Percentiles rank a stretch among this genome's conserved stretches.
phyloP scores from a whole-genome alignment of 495 filamentous ascomycete genomes.

The Hyaloscypha finlandica region DNA sequence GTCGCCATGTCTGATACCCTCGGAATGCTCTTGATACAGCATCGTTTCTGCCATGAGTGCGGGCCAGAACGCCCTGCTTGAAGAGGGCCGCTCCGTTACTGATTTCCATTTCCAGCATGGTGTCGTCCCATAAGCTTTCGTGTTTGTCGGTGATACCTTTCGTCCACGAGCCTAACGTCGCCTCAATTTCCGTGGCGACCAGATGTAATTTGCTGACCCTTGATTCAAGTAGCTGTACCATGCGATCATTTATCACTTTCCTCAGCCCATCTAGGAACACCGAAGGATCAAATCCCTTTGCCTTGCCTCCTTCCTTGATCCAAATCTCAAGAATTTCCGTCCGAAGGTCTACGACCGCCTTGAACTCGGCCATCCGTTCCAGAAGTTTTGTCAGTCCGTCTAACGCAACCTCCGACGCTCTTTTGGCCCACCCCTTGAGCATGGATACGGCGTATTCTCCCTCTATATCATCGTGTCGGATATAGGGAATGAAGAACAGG shows the following conservation, averaged over 20 bases:
- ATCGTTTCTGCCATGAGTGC: constrained; percentile 65
- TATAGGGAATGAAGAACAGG: constrained; percentile 84
- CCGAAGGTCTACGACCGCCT: constrained; percentile 66
- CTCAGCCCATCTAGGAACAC: constrained; percentile 69
- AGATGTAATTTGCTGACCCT: constrained; percentile 58
- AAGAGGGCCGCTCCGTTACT: constrained; percentile 45
- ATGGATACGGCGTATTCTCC: constrained; percentile 62
- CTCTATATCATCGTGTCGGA: constrained; percentile 79
- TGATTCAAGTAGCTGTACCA: constrained; percentile 57
- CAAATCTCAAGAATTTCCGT: constrained; percentile 71
- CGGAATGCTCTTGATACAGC: constrained; percentile 59
- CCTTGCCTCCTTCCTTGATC: constrained; percentile 59
- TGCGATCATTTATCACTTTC: constrained; percentile 63
- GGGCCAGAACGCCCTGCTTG: constrained; percentile 46
- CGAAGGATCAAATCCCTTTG: constrained; percentile 56
- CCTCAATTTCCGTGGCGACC: constrained; percentile 59
- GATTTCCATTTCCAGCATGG: constrained; percentile 48
- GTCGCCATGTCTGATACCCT: constrained; percentile 68
- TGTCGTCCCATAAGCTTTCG: constrained; percentile 62
- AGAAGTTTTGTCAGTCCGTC: constrained; percentile 59
- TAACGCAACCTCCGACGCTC: constrained; percentile 66
- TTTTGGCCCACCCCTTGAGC: constrained; percentile 72
- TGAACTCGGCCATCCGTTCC: constrained; percentile 58
- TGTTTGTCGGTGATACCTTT: constrained; percentile 46
- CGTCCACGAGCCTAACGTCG: constrained; percentile 54